Base-by-base conservation (phyloP, 306 rosid genomes). In the Potentilla sterilis region DNA sequence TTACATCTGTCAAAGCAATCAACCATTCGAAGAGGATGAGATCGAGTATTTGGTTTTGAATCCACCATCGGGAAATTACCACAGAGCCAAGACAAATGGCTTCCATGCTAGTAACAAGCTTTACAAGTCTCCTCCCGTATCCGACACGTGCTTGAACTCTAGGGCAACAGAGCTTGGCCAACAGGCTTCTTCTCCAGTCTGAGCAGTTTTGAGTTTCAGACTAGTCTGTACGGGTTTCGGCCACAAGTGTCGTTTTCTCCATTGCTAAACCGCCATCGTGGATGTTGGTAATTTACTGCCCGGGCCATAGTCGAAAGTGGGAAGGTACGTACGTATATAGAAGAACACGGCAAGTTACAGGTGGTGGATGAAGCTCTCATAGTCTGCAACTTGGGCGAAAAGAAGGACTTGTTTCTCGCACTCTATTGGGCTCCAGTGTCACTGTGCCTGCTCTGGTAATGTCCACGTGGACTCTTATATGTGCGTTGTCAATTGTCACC, bases 391-490 rank as follows among this genome's bases (percentile, higher is more conserved):
- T 51, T 28, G 40, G 61, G 9, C 61, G 12, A 55, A 55, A 28
- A 11, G 37, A 65, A 8, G n/a, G 11, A 15, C 70, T 37, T 48
- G 55, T 19, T 41, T 12, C 69, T 35, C 46, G 57, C 59, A 38
- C 69, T 32, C 32, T 62, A n/a, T 35, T 7, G 58, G 22, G 22
- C 69, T 63, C 66, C 9, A 13, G 69, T 18, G 44, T 37, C 43
- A 8, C 43, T 67, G 46, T 57, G 35, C 35, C 21, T 6, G 77
- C 77, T 32, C 79, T 66, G 51, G n/a, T 61, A 38, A 48, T 55
- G 13, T 48, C 80, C 86, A 74, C 88, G 80, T 79, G 86, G 80
- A 18, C 4, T 44, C 24, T 63, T 63, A 49, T 38, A 67, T 59
- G 69, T 69, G 83, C 73, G 76, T 21, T 78, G 71, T 70, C 63